Base-by-base conservation (phyloP, 495 filamentous ascomycete genomes). In the Neurospora tetrasperma region DNA sequence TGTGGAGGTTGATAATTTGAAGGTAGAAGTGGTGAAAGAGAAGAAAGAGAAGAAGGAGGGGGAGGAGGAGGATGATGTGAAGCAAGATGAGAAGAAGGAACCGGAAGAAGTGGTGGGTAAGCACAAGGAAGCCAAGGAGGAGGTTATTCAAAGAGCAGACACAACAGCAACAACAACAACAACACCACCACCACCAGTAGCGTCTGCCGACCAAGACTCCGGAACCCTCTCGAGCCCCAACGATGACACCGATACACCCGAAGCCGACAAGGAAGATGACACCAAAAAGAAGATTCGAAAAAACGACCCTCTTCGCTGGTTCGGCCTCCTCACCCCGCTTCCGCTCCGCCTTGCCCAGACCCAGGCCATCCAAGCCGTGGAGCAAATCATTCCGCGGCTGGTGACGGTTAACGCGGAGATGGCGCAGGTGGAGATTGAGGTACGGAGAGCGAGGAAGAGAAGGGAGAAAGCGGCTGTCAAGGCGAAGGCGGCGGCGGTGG, bases 291-390 rank as follows among this genome's bases (percentile, higher is more conserved):
- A 42, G n/a, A 72, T 70, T 14, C 41, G 70, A 4, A 78, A 78
- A 9, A 78, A 78, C 16, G 87, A 93, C 76, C 90, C 91, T 6
- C 83, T 93, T 59, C 80, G 85, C 42, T 92, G 90, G 90, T 93
- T 91, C 78, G 91, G 91, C 6, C 85, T 93, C 43, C 80, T 93
- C 1, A 85, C 89, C 10, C 89, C 91, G 0, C 80, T 80, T 38
- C 80, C 89, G 8, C 84, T 94, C 46, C 87, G 89, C 69, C 82
- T 78, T 31, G 90, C 91, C 0, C 91, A 92, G 78, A 80, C 70
- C 14, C 78, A 81, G 54, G 81, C 84, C 31, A 74, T 85, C 54
- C 70, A 80, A 71, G 81, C 82, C 3, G 82, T 88, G 8, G 82
- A 84, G 76, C 76, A 83, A 10, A 73, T 85, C 46, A 76, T 88